These are phyloP conservation scores for Pterocarpus macrocarpus DNA, from an alignment of 306 rosid genomes.

Conservation along the genomic window DNA sequence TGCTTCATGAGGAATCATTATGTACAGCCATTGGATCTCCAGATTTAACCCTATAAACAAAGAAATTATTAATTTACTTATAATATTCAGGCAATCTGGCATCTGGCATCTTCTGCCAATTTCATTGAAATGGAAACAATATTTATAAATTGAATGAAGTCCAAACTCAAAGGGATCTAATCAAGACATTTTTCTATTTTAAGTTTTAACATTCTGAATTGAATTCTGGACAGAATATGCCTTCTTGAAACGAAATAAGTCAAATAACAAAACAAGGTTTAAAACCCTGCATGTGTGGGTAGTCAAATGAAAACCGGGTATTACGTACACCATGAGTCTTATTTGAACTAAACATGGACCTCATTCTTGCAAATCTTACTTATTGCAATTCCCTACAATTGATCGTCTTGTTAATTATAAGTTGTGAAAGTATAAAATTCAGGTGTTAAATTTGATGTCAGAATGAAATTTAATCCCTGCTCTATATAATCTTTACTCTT, in stretches of 20 bases:
- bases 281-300: not conserved
- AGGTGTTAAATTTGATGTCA: not conserved
- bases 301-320: not conserved
- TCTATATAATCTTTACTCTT: not conserved
- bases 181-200: not conserved
- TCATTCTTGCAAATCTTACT: conserved; percentile 11
- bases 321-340: not conserved
- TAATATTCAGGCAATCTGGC: not conserved
- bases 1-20: conserved; percentile 15
- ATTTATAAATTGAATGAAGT: not conserved
- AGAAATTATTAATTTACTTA: no score
- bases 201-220: not conserved
- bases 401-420: not conserved
- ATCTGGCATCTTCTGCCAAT: not conserved
- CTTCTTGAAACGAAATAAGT: conserved; percentile 8
- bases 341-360: conserved; percentile 1
- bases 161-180: not conserved
- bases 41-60: no score
- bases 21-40: not conserved
- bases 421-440: not conserved
- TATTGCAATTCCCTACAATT: not conserved
- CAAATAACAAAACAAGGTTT: not conserved
- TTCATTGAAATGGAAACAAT: not conserved
- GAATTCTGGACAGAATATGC: not conserved
- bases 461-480: no score